Conservation (phyloP, 495 filamentous ascomycete genomes). For the Podospora pseudocomata region DNA sequence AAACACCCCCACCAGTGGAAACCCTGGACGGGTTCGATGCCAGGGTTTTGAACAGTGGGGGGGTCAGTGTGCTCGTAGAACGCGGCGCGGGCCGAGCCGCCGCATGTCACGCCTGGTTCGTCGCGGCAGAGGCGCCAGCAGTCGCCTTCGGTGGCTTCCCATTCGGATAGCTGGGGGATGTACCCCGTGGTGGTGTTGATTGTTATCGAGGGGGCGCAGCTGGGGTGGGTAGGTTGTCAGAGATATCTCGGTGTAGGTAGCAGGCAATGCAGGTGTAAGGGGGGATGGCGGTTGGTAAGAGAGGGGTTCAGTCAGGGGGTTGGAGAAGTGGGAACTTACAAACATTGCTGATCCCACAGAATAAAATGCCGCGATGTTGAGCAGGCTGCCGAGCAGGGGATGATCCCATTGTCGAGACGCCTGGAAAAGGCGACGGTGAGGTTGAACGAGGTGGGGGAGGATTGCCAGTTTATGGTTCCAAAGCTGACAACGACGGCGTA, state of each 20-base stretch:
- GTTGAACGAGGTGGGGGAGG: background rate
- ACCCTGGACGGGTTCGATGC: background rate
- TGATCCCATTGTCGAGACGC: background rate
- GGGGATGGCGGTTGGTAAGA: background rate
- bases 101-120: conserved; percentile 2
- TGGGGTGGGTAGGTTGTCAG: background rate
- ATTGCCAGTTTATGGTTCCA: background rate
- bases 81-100: background rate
- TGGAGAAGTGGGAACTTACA: background rate
- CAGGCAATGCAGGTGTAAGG: too few species aligned
- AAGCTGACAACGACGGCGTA: background rate
- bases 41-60: background rate
- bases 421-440: conserved; percentile 2
- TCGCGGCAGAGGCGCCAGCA: conserved; percentile 3
- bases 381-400: conserved; percentile 2
- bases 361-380: conserved; percentile 3
- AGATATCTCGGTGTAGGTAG: too few species aligned
- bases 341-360: conserved; percentile 2
- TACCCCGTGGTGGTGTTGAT: background rate
- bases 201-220: background rate
- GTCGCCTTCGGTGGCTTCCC: conserved; percentile 8
- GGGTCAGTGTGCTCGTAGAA: conserved; percentile 1
- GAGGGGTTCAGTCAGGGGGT: background rate
- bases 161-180: background rate
- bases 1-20: conserved; percentile 3